Evolutionary conservation across 495 filamentous ascomycete species (phyloP), one percentile per base, ranked within the genome.

Genomic region (Eremomyces bilateralis): DNA sequence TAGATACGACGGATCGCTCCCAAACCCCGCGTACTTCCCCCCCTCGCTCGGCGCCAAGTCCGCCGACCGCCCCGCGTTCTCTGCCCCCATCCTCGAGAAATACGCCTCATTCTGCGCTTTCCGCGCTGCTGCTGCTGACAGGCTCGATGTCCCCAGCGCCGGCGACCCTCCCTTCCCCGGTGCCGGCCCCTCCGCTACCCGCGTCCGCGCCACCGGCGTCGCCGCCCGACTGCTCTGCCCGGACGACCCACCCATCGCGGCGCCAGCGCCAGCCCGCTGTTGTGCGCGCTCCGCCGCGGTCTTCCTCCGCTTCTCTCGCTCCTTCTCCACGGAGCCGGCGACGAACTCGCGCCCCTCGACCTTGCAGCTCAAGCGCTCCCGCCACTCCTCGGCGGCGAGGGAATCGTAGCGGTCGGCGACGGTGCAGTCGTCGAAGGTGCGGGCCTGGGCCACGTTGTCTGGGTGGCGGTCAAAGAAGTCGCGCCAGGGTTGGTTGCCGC

Each of bases 331-430:
- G 37, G 48, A 54, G 16, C 67, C 71, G 0, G 67, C 69, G 4
- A 81, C 73, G 51, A 82, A 97, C 42, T 88, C 76, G 35, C 63
- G 60, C 3, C 77, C 78, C 47, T 93, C 84, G 18, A 84, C 76
- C 56, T 84, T 85, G 35, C 75, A 75, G 18, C 69, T 68, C 31
- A 97, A 48, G 42, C 85, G 65, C 53, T 94, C 90, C 52, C 95
- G 95, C 63, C 73, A 97, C 58, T 97, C 90, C 53, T 94, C 88
- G 15, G 82, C 88, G 1, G 76, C 76, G 32, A 78, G 73, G 19
- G 78, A 73, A 31, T 80, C 73, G 44, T 97, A 97, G 21, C 81
- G 58, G 43, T 92, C 84, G 25, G 76, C 71, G 30, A 94, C 76
- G 1, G 67, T 76, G 38, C 37, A 48, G 35, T 74, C 72, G 36